Conservation (phyloP, 257 asterid species). For the Ocimum tenuiflorum region DNA sequence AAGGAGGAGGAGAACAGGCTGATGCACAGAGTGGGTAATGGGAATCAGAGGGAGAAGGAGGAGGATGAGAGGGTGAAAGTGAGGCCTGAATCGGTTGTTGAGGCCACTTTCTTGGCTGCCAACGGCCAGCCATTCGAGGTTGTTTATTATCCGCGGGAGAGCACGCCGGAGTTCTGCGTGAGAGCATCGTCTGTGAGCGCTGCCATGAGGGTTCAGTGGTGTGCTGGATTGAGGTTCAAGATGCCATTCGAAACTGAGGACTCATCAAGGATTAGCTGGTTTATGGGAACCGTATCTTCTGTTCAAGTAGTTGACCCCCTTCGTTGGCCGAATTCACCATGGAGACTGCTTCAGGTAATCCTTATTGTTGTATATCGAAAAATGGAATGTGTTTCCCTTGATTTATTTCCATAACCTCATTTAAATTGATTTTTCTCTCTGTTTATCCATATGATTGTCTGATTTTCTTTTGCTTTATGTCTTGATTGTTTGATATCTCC, state of each 20-base stretch:
- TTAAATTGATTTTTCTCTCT: no score
- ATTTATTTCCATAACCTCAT: no score
- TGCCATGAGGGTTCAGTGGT: constrained; percentile 44
- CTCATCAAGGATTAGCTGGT: constrained; percentile 46
- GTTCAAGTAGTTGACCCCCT: constrained; percentile 39
- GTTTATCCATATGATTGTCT: neutral
- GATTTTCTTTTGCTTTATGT: neutral
- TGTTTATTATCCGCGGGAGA: constrained; percentile 38
- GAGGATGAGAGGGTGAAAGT: no score
- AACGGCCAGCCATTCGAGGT: constrained; percentile 47
- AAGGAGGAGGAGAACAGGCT: constrained; percentile 29
- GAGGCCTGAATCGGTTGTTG: constrained; percentile 39
- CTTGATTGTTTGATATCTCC: neutral
- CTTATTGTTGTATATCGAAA: neutral
- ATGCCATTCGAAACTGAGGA: constrained; percentile 54
- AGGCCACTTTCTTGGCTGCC: constrained; percentile 42
- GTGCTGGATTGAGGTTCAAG: constrained; percentile 49
- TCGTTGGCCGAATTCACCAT: constrained; percentile 50
- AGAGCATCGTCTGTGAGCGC: constrained; percentile 37
- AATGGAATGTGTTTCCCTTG: no score
- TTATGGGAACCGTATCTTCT: constrained; percentile 41
- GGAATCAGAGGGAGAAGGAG: constrained; percentile 35
- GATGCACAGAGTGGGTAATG: constrained; percentile 23
- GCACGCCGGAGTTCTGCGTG: constrained; percentile 50
- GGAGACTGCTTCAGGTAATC: constrained; percentile 51